phyloP scores from a whole-genome alignment of 2,329 filamentous ascomycete genomes.

The Penicillium sp. region DNA sequence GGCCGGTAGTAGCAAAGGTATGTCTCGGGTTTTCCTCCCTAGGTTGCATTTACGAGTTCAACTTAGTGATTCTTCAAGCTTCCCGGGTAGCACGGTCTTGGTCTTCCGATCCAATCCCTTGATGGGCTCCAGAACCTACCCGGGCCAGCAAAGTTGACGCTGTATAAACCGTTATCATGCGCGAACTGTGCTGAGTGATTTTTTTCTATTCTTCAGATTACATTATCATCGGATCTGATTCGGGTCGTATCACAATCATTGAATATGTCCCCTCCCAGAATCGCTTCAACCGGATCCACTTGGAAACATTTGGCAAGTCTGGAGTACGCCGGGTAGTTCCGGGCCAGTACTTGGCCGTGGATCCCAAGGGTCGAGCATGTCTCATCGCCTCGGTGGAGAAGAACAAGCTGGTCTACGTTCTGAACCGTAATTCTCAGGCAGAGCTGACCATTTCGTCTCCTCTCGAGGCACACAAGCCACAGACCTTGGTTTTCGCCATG shows the following conservation, averaged over 20 bases:
- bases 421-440: conserved; percentile 92
- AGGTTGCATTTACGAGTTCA: conserved; percentile 49
- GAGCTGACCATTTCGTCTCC: conserved; percentile 97
- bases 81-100: conserved; percentile 57
- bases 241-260: conserved; percentile 89
- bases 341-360: conserved; percentile 92
- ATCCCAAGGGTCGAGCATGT: conserved; percentile 94
- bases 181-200: conserved; percentile 48
- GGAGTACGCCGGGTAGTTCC: conserved; percentile 91
- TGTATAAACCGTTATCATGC: conserved; percentile 25
- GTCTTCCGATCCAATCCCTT: conserved; percentile 35
- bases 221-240: conserved; percentile 93
- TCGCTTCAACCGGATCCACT: conserved; percentile 82
- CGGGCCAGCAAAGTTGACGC: conserved; percentile 40
- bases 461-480: conserved; percentile 90
- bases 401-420: conserved; percentile 98
- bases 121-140: conserved; percentile 36
- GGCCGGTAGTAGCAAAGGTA: conserved; percentile 95
- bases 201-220: conserved; percentile 68
- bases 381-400: conserved; percentile 94
- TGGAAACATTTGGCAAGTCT: conserved; percentile 98
- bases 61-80: conserved; percentile 73
- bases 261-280: conserved; percentile 89
- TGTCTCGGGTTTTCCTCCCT: conserved; percentile 44
- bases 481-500: conserved; percentile 85